These are phyloP conservation scores for Magnaporthales sp. DNA, from an alignment of 2,329 filamentous ascomycete species.

Conservation along the genomic window DNA sequence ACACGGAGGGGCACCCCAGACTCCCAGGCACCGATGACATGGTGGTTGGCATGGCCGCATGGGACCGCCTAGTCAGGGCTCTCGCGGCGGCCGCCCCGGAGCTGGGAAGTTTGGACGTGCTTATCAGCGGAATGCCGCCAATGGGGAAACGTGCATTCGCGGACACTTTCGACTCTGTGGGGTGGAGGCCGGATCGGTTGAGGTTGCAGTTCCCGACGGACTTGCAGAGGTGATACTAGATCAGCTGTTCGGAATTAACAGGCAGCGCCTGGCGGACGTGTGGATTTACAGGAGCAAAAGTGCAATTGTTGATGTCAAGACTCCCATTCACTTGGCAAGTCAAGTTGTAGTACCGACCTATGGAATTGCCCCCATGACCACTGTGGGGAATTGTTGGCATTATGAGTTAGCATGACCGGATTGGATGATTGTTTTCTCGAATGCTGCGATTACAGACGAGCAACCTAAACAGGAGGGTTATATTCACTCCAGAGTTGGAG, in stretches of 20 bases:
- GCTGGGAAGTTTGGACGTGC: background rate
- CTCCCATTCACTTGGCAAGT: background rate
- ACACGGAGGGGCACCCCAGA: background rate
- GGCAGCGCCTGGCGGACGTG: background rate
- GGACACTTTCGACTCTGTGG: background rate
- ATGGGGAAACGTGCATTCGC: background rate
- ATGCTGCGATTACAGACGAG: background rate
- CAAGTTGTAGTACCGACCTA: background rate
- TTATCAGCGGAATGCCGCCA: background rate
- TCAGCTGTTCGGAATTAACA: background rate
- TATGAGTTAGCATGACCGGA: background rate
- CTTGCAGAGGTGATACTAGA: background rate
- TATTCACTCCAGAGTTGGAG: background rate
- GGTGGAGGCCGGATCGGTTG: background rate
- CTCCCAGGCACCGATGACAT: background rate
- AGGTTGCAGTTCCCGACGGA: background rate
- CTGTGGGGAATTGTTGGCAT: background rate
- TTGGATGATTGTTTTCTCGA: background rate
- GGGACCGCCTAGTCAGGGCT: background rate
- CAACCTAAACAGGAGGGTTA: background rate
- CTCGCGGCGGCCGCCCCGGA: slow-evolving; percentile 1
- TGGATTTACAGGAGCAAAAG: background rate
- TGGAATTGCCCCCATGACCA: background rate
- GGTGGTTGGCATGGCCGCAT: slow-evolving; percentile 3
- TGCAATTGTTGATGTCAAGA: background rate